Evolutionary conservation across 306 rosid species (phyloP), one percentile per base, ranked within the genome.

Genomic region (Corylus avellana): DNA sequence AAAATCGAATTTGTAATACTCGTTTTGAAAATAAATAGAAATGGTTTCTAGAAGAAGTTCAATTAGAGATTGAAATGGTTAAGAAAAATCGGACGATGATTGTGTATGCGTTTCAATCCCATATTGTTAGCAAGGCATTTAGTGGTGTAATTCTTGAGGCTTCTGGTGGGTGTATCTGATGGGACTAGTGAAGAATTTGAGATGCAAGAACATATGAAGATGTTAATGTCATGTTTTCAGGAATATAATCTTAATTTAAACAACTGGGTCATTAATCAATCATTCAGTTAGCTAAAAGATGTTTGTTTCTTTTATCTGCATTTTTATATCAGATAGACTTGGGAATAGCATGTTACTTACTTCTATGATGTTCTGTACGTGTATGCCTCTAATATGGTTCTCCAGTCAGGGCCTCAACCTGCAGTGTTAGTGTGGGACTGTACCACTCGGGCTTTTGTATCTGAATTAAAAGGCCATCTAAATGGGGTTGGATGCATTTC

Each of bases 391-490:
- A 67, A 76, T 75, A 68, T 80, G 74, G 59, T 75, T 82, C 84
- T 85, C 81, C 90, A 92, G 93, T 90, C 85, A 72, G 93, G 92
- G 77, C 84, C 88, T 83, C 94, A 86, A 75, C 84, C 89, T 68
- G 87, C 94, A 18, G 90, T 90, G 20, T 74, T 92, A 79, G 87
- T 92, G 73, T 92, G 97, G 94, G 91, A 90, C 75, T 77, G 83
- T 78, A 70, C 79, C 27, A 78, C 81, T 55, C 78, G 76, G 76
- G 86, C 80, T 27, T 54, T 84, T 58, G 80, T 84, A 48, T 88
- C 93, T 76, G 92, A 90, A 77, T 78, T 92, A 72, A 89, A 87
- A 83, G 94, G 90, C 47, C 94, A 92, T 87, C 71, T 83, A 44
- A 77, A 82, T 76, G 93, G 93, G 77, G 85, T 87, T 81, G 51